These are phyloP conservation scores for Corchorus olitorius DNA, from an alignment of 345 rosid species.

Conservation along the genomic window DNA sequence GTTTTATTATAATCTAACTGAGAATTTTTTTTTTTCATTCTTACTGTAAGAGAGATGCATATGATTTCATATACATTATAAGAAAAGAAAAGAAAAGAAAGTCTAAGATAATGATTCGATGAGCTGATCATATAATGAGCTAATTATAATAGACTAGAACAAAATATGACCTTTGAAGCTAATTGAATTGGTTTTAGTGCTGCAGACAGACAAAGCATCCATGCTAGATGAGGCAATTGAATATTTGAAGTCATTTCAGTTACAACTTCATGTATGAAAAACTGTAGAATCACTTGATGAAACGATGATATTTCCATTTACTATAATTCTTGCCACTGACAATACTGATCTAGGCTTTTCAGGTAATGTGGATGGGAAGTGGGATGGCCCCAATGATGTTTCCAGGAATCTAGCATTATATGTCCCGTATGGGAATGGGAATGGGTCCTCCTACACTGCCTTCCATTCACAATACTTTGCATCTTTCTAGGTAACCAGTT, in stretches of 20 bases:
- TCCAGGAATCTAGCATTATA: conserved; percentile 67
- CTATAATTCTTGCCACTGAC: background rate
- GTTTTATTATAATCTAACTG: background rate
- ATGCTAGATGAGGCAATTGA: conserved; percentile 94
- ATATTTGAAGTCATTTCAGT: conserved; percentile 88
- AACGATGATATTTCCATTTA: background rate
- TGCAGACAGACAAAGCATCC: conserved; percentile 92
- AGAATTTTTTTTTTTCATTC: background rate
- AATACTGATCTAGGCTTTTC: conserved; percentile 25
- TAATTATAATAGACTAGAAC: background rate
- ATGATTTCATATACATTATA: background rate
- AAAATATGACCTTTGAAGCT: background rate
- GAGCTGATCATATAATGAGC: background rate
- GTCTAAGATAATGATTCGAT: background rate
- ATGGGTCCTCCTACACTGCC: conserved; percentile 41
- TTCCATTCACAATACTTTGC: conserved; percentile 41
- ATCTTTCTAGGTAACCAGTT: conserved; percentile 45
- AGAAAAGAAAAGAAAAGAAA: background rate
- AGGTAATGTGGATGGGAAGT: conserved; percentile 93
- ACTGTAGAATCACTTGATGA: background rate
- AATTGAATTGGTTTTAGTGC: conserved; percentile 12
- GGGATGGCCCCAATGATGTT: conserved; percentile 91
- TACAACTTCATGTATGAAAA: conserved; percentile 71
- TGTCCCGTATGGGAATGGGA: conserved; percentile 57
- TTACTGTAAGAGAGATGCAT: background rate